Evolutionary conservation across 75 land plant genomes (phyloP).

Genomic region (Ceratopteris richardii): DNA sequence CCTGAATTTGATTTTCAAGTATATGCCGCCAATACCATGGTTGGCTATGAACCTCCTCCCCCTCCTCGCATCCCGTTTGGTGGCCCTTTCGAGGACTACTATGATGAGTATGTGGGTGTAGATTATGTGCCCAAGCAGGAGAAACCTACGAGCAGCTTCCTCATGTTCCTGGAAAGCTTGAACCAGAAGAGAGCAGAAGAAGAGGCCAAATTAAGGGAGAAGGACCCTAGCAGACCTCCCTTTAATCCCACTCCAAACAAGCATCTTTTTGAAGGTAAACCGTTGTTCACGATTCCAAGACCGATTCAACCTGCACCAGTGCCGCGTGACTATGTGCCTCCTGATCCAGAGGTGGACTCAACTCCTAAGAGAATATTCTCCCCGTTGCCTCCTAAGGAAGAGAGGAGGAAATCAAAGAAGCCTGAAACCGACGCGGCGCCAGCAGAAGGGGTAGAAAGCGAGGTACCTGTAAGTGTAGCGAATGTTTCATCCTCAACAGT

Average conservation of each 20-base stretch:
- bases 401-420: no score
- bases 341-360: background rate
- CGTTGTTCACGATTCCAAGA: background rate
- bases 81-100: slow-evolving; percentile 6
- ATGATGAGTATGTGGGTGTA: background rate
- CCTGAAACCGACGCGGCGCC: no score
- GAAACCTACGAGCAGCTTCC: slow-evolving; percentile 7
- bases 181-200: background rate
- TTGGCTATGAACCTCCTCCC: background rate
- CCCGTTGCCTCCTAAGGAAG: no score
- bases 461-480: no score
- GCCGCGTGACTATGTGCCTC: background rate
- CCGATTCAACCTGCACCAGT: background rate
- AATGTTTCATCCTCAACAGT: no score
- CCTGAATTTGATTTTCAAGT: background rate
- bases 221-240: background rate
- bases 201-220: background rate
- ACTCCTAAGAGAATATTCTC: background rate
- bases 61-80: slow-evolving; percentile 3
- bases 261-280: background rate
- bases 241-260: background rate
- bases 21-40: slow-evolving; percentile 4
- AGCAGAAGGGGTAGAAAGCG: no score
- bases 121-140: slow-evolving; percentile 7
- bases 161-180: slow-evolving; percentile 3